A percentile compares a stretch with the other conserved stretches of the same genome.
phyloP scores from a whole-genome alignment of 345 rosid species.

The Linum trigynum region DNA sequence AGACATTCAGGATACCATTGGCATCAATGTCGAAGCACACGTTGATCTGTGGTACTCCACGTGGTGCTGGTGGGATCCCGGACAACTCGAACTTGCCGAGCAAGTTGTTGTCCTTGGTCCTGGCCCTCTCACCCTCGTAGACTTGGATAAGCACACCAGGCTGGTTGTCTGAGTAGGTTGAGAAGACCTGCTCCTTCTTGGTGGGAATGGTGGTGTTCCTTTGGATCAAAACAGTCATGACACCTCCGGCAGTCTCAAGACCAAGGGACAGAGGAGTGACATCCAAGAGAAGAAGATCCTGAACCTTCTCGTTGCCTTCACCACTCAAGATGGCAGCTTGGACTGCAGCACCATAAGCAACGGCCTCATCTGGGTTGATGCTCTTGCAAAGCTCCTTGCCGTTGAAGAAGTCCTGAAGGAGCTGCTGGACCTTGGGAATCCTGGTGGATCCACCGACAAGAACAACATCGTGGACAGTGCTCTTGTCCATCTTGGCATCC shows the following conservation, averaged over 20 bases:
- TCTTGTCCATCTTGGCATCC: slow-evolving; percentile 6
- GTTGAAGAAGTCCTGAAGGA: slow-evolving; percentile 3
- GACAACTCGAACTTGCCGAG: slow-evolving; percentile 5
- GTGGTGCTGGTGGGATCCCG: slow-evolving; percentile 3
- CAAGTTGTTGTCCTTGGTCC: slow-evolving; percentile 5
- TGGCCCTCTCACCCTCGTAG: neutral
- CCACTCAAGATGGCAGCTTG: slow-evolving; percentile 6
- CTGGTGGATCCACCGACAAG: slow-evolving; percentile 6
- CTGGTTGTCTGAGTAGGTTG: slow-evolving; percentile 7
- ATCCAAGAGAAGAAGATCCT: neutral
- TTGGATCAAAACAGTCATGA: slow-evolving; percentile 6
- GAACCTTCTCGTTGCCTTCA: slow-evolving; percentile 4
- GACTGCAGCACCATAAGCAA: slow-evolving; percentile 3
- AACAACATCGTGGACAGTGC: slow-evolving; percentile 3
- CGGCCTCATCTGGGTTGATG: slow-evolving; percentile 8
- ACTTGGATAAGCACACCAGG: slow-evolving; percentile 1
- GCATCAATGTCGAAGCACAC: slow-evolving; percentile 7
- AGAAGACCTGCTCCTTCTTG: slow-evolving; percentile 7
- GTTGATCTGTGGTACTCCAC: slow-evolving; percentile 1
- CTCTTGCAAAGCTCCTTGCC: slow-evolving; percentile 5
- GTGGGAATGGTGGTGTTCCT: slow-evolving; percentile 6
- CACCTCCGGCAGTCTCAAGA: neutral
- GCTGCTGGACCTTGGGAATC: slow-evolving; percentile 1
- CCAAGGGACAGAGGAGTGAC: slow-evolving; percentile 3
- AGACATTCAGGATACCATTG: slow-evolving; percentile 2